phyloP scores from a whole-genome alignment of 192 early-diverging fungal genomes.

The Spizellomyces punctatus region DNA sequence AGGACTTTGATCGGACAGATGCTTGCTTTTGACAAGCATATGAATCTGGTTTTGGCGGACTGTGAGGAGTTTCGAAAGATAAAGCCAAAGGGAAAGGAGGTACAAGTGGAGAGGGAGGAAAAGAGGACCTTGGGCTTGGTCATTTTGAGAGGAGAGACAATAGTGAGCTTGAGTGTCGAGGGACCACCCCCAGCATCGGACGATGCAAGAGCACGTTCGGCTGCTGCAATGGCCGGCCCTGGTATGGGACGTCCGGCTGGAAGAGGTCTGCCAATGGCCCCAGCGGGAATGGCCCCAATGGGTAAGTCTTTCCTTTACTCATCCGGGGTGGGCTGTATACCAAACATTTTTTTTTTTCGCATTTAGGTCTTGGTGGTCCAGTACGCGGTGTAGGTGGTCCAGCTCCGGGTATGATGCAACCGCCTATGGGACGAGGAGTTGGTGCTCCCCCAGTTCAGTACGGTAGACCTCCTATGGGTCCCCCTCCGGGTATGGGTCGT shows the following conservation, averaged over 20 bases:
- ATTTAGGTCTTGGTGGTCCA: slow-evolving; percentile 52
- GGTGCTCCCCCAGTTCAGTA: slow-evolving; percentile 74
- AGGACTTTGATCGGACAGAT: slow-evolving; percentile 94
- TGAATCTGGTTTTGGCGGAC: slow-evolving; percentile 98
- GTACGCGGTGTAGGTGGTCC: slow-evolving; percentile 97
- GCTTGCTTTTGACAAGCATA: slow-evolving; percentile 99
- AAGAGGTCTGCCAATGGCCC: slow-evolving; percentile 69
- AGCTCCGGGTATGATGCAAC: slow-evolving; percentile 86
- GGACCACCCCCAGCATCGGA: slow-evolving; percentile 77
- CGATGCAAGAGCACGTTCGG: slow-evolving; percentile 32
- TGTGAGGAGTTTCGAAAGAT: slow-evolving; percentile 95
- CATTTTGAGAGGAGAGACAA: slow-evolving; percentile 90
- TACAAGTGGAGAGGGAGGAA: slow-evolving; percentile 69
- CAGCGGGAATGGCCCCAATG: slow-evolving; percentile 32
- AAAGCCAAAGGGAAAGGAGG: slow-evolving; percentile 69
- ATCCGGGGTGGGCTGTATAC: slow-evolving; percentile 9
- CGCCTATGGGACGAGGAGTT: slow-evolving; percentile 61
- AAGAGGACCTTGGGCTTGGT: slow-evolving; percentile 93
- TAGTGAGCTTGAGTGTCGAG: slow-evolving; percentile 89
- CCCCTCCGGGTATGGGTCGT: slow-evolving; percentile 26
- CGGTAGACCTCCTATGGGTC: slow-evolving; percentile 52
- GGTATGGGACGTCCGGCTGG: slow-evolving; percentile 83
- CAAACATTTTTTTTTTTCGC: slow-evolving; percentile 25
- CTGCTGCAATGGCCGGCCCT: slow-evolving; percentile 53
- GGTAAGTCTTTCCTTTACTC: slow-evolving; percentile 16